Base-by-base conservation (phyloP, 768 basidiomycete species). In the Termitomyces sp. region DNA sequence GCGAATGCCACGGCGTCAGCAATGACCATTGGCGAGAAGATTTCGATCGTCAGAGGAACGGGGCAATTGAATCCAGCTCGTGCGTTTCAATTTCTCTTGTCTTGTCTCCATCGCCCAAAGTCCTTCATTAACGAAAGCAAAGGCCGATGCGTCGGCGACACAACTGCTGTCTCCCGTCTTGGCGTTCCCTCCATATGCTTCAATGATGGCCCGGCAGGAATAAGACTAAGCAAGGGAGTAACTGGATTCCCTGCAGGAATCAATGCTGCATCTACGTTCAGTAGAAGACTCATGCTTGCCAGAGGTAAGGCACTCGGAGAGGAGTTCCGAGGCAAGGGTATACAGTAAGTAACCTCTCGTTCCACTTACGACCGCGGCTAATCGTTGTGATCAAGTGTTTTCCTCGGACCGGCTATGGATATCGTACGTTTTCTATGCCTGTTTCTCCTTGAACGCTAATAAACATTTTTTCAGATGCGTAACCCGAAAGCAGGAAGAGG, bases 241-340 rank as follows among this genome's bases (percentile, higher is more conserved):
- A 81, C 80, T 12, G 79, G 79, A 0, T 82, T 77, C 52, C 88
- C 89, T 0, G 75, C 88, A 1, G 86, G 82, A 0, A 80, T 88
- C 64, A 85, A 79, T 38, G 66, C 72, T 5, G 80, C 79, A 7
- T 70, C 77, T 8, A 80, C 79, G n/a, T 84, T 82, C 65, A 82
- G 88, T 68, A 76, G 82, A 30, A 76, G 85, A 36, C 71, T 90
- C 12, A 88, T 89, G 77, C 79, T 82, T 54, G 76, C 78, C 38
- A 76, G 88, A 50, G 88, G 85, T 3, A 71, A 75, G 3, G 86
- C 86, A 0, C 72, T 91, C 62, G 89, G 83, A 3, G 74, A 82
- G 55, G 89, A 92, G 68, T 87, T 83, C 68, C 72, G 81, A 20
- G 84, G 79, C 12, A 87, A 88, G 69, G 90, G 90, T 23, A 82